phyloP scores from a whole-genome alignment of 1,139 yeast genomes.

The Kodamaea alishanica region DNA sequence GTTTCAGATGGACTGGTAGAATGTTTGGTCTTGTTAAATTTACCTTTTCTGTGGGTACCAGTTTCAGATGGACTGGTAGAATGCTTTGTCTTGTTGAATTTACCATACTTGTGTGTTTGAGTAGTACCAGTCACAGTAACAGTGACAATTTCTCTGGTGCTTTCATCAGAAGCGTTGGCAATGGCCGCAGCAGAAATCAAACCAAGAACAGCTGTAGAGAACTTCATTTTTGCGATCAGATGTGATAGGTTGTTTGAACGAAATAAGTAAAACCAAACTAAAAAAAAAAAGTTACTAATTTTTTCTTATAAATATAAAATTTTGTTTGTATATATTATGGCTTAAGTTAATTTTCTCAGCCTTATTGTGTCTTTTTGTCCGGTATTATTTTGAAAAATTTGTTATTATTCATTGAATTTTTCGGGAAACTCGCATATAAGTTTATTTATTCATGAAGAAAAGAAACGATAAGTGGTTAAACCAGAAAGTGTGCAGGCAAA shows the following conservation, averaged over 20 bases:
- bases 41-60: constrained; percentile 39
- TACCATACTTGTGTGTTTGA: constrained; percentile 45
- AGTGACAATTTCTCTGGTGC: constrained; percentile 24
- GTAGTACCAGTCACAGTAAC: constrained; percentile 25
- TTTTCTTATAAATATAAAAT: too few species aligned
- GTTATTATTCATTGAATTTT: too few species aligned
- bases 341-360: too few species aligned
- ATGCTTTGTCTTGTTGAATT: constrained; percentile 47
- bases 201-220: constrained; percentile 20
- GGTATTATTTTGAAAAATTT: too few species aligned
- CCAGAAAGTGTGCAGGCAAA: too few species aligned
- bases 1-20: constrained; percentile 24
- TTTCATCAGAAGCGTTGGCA: constrained; percentile 24
- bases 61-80: constrained; percentile 22
- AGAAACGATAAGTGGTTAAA: too few species aligned
- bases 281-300: too few species aligned
- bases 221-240: constrained; percentile 17
- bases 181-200: constrained; percentile 20
- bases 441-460: too few species aligned
- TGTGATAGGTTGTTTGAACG: not conserved
- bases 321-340: too few species aligned
- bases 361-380: too few species aligned
- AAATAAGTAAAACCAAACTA: not conserved
- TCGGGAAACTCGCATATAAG: too few species aligned
- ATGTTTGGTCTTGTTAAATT: constrained; percentile 39